phyloP scores from a whole-genome alignment of 1,284 basidiomycete species.

The Apiotrichum mycotoxinovorans region DNA sequence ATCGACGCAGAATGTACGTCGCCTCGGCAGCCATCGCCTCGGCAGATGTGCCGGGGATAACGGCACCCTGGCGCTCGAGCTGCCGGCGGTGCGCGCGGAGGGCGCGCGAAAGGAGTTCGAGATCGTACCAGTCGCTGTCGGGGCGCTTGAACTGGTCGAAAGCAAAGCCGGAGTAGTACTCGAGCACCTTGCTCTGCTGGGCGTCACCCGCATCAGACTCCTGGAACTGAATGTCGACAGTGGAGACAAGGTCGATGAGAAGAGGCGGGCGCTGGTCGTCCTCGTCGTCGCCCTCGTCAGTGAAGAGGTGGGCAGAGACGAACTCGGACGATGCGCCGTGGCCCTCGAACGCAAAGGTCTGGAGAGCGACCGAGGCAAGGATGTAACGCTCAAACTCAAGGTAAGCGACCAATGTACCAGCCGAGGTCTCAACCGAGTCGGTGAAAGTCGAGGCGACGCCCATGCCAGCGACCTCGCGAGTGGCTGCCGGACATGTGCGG shows the following conservation, averaged over 20 bases:
- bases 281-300: conserved; percentile 54
- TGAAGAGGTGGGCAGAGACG: conserved; percentile 70
- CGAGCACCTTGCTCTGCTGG: conserved; percentile 54
- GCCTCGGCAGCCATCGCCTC: conserved; percentile 69
- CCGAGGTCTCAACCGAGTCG: conserved; percentile 74
- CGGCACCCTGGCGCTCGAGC: conserved; percentile 64
- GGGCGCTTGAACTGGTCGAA: conserved; percentile 68
- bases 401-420: conserved; percentile 70
- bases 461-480: conserved; percentile 51
- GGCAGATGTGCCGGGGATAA: conserved; percentile 62
- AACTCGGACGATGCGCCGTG: conserved; percentile 69
- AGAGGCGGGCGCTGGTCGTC: conserved; percentile 71
- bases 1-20: conserved; percentile 71
- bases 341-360: conserved; percentile 79
- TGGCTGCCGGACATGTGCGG: conserved; percentile 56
- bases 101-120: conserved; percentile 65
- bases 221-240: conserved; percentile 80
- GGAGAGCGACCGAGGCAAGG: conserved; percentile 80
- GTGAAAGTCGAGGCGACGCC: conserved; percentile 65
- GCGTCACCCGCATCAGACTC: conserved; percentile 65
- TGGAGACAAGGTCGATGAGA: conserved; percentile 81
- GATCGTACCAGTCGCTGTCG: conserved; percentile 71
- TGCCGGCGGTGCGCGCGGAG: conserved; percentile 61
- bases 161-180: conserved; percentile 67
- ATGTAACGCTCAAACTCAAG: conserved; percentile 79